phyloP scores from a whole-genome alignment of 306 rosid genomes.

The Trifolium fragiferum region DNA sequence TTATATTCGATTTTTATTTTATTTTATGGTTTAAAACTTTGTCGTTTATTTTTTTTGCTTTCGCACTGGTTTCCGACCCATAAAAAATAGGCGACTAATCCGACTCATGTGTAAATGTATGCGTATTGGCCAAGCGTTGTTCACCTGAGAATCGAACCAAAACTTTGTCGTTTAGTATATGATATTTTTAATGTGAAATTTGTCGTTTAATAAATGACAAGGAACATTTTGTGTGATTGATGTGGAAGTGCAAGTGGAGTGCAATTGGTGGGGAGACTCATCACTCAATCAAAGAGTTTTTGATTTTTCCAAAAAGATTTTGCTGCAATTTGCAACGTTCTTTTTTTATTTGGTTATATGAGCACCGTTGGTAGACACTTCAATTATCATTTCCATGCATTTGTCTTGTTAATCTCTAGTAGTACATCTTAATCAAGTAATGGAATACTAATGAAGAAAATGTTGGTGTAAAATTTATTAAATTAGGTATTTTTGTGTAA shows the following conservation, averaged over 20 bases:
- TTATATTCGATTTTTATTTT: neutral
- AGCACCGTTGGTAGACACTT: conserved; percentile 38
- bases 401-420: conserved; percentile 1
- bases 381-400: conserved; percentile 14
- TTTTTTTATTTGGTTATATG: conserved; percentile 27
- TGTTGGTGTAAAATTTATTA: too few relatives aligned
- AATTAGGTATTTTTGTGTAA: too few relatives aligned
- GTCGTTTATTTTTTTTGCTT: too few relatives aligned
- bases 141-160: too few relatives aligned
- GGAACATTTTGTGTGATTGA: conserved; percentile 10
- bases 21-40: neutral
- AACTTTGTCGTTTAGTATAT: neutral
- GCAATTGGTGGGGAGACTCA: conserved; percentile 35
- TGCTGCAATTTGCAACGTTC: conserved; percentile 38
- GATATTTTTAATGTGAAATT: neutral
- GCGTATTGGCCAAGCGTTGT: too few relatives aligned
- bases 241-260: conserved; percentile 19
- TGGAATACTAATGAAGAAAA: neutral
- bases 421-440: too few relatives aligned
- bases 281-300: neutral
- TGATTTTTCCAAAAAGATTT: conserved; percentile 33
- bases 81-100: too few relatives aligned
- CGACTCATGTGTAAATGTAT: too few relatives aligned
- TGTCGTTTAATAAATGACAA: conserved; percentile 38
- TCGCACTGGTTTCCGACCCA: too few relatives aligned